A percentile compares a stretch with the other conserved stretches of the same genome.
Conservation (phyloP, 805 yeast genomes). For the Nakazawaea ishiwadae region DNA sequence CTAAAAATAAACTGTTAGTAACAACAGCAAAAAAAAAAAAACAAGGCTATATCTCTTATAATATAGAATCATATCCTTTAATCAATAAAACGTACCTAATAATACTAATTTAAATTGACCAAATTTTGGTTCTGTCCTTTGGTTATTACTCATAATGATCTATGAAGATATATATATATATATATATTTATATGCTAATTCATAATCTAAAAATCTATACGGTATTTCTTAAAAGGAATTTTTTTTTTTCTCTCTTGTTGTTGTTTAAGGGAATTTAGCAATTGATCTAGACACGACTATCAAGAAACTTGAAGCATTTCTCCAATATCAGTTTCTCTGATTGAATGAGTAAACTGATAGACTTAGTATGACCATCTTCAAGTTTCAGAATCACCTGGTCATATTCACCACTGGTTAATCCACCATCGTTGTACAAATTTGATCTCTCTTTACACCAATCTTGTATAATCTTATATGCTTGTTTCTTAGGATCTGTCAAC, state of each 20-base stretch:
- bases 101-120: conserved; percentile 60
- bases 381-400: conserved; percentile 12
- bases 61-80: no score
- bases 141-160: conserved; percentile 1
- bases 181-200: no score
- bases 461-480: conserved; percentile 15
- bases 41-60: no score
- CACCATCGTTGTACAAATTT: conserved; percentile 13
- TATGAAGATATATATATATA: background rate
- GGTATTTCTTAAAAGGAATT: no score
- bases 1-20: conserved; percentile 22
- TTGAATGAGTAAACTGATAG: conserved; percentile 9
- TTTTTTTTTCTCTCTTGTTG: background rate
- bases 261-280: background rate
- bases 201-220: no score
- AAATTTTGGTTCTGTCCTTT: conserved; percentile 24
- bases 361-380: conserved; percentile 1
- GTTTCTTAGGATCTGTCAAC: conserved; percentile 13
- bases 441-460: conserved; percentile 17
- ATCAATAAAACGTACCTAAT: conserved; percentile 31
- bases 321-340: conserved; percentile 14
- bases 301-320: background rate
- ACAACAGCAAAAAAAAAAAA: background rate
- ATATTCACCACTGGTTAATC: conserved; percentile 14
- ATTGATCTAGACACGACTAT: conserved; percentile 4